phyloP scores from a whole-genome alignment of 2,329 filamentous ascomycete genomes.

The Aspergillus ibericus region DNA sequence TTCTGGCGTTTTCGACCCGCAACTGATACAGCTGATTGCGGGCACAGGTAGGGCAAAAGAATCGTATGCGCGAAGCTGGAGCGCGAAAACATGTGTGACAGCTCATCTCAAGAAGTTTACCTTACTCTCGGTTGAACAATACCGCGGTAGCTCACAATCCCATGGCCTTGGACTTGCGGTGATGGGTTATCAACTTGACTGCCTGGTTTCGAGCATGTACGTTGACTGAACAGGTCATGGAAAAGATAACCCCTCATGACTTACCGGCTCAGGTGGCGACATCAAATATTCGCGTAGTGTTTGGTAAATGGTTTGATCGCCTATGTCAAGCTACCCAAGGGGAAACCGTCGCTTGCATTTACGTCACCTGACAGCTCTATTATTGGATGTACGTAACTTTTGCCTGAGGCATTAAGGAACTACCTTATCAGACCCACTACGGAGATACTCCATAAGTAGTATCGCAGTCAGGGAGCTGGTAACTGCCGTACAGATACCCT shows the following conservation, averaged over 20 bases:
- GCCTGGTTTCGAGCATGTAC: slow-evolving; percentile 6
- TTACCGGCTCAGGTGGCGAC: neutral
- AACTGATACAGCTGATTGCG: slow-evolving; percentile 67
- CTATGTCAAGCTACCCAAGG: neutral
- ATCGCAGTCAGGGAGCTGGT: too few species aligned
- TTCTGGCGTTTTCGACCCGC: slow-evolving; percentile 60
- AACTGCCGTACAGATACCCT: too few species aligned
- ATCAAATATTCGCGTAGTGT: neutral
- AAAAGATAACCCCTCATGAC: neutral
- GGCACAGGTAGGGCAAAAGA: slow-evolving; percentile 69
- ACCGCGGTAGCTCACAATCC: slow-evolving; percentile 19
- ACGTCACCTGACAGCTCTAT: neutral
- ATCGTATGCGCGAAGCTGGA: slow-evolving; percentile 59
- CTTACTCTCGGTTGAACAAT: slow-evolving; percentile 3
- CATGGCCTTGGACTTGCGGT: slow-evolving; percentile 18
- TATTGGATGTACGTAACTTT: neutral
- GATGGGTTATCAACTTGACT: slow-evolving; percentile 10
- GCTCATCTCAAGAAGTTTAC: slow-evolving; percentile 54
- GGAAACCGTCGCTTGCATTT: neutral
- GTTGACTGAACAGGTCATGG: neutral
- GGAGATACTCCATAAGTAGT: neutral
- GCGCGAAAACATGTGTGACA: slow-evolving; percentile 65
- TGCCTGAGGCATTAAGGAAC: neutral
- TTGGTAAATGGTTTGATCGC: neutral
- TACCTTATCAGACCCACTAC: neutral